Conservation (phyloP, 495 filamentous ascomycete species). For the Podospora tetraspora region DNA sequence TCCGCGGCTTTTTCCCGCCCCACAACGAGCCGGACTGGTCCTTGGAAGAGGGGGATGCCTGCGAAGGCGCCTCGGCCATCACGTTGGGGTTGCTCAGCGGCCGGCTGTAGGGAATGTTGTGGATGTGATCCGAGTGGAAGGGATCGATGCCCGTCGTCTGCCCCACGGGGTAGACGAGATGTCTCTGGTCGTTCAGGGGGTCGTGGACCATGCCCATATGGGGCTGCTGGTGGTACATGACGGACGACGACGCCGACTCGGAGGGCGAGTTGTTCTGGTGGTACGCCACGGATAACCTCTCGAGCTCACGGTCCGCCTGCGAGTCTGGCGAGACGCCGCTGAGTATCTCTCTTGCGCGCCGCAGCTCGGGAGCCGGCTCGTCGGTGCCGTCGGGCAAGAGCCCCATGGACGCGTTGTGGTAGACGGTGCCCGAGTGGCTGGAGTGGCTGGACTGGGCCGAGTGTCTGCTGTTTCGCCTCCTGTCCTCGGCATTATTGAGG, state of each 20-base stretch:
- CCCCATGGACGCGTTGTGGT: conserved; percentile 26
- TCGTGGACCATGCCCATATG: conserved; percentile 40
- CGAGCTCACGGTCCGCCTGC: conserved; percentile 70
- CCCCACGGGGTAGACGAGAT: conserved; percentile 84
- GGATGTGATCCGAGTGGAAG: conserved; percentile 87
- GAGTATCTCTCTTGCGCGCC: conserved; percentile 84
- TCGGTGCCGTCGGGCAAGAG: conserved; percentile 49
- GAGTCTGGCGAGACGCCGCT: conserved; percentile 73
- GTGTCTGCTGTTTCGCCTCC: conserved; percentile 38
- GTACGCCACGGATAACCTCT: conserved; percentile 67
- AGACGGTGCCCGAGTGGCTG: conserved; percentile 30
- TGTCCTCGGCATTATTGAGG: conserved; percentile 43
- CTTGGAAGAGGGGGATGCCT: conserved; percentile 26
- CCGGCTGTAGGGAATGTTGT: conserved; percentile 80
- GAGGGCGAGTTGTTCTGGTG: conserved; percentile 53
- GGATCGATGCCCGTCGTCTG: conserved; percentile 88
- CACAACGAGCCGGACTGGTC: conserved; percentile 47
- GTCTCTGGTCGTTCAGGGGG: conserved; percentile 63
- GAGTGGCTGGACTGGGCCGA: conserved; percentile 39
- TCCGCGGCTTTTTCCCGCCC: conserved; percentile 71
- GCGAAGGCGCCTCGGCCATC: conserved; percentile 23
- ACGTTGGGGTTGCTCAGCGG: conserved; percentile 37
- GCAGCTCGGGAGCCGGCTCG: conserved; percentile 73
- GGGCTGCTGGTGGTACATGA: conserved; percentile 39
- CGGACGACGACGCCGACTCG: conserved; percentile 40